Base-by-base conservation (phyloP, 2,329 filamentous ascomycete species). In the Clonostachys solani region DNA sequence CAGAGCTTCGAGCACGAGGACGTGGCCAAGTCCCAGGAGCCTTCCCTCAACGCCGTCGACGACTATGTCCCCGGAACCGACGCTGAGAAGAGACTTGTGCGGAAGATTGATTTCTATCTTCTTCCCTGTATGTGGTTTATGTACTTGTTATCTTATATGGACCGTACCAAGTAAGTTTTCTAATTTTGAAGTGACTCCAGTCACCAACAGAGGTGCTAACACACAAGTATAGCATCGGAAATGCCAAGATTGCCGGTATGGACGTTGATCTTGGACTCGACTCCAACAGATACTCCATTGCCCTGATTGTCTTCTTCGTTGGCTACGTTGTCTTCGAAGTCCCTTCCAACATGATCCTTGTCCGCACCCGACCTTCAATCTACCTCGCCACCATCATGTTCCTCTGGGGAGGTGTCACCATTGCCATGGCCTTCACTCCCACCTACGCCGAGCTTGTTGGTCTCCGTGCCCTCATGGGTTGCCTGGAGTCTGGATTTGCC, bases 371-470 rank as follows among this genome's bases (percentile, higher is more conserved):
- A 4, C 85, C 85, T 0, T 81, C 76, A 38, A 63, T 84, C 44
- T 89, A 87, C 56, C 74, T 87, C 36, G 80, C 84, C 0, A 63
- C 73, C 13, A 87, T 87, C 54, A 87, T 89, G 80, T 59, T 80
- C 16, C 58, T 77, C 10, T 76, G 62, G 62, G 60, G 58, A 16
- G 41, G 49, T 6, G 52, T 56, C 16, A 58, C 61, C 12, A 50
- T 59, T 43, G 56, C 53, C 40, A 64, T 65, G 60, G 60, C 50
- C 19, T 59, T 58, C 29, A 52, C 57, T 5, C 53, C 55, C 5
- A 60, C 36, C 40, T 63, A 60, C 47, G 41, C 54, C 3, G 50
- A 53, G 2, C 54, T 66, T 8, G 48, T 64, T 23, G 59, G 51
- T 7, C 54, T 70, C 37, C 67, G 66, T 53, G 78, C 81, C 53